Percentiles rank a stretch among this genome's conserved stretches.
These are phyloP conservation scores for Fusarium acutatum DNA, from an alignment of 2,329 filamentous ascomycete species.

Conservation along the genomic window DNA sequence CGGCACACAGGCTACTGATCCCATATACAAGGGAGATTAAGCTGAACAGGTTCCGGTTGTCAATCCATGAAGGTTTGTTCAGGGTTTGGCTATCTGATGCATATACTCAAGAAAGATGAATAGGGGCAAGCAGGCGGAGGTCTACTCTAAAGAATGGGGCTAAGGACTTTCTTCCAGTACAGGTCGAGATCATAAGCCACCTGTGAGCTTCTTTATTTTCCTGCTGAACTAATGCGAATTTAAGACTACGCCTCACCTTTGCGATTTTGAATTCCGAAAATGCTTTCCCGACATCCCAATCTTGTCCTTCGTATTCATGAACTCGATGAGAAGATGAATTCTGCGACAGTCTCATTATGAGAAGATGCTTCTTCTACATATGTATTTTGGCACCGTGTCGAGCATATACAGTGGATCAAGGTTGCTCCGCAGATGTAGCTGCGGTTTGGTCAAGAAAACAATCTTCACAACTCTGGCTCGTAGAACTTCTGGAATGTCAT, in stretches of 20 bases:
- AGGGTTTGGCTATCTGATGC: background rate
- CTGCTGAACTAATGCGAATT: background rate
- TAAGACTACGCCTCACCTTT: too few relatives aligned
- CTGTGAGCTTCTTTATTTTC: background rate
- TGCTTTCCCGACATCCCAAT: too few relatives aligned
- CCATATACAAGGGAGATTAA: too few relatives aligned
- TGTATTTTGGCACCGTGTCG: background rate
- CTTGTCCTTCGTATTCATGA: background rate
- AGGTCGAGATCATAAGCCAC: too few relatives aligned
- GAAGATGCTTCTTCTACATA: background rate
- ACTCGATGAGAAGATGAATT: too few relatives aligned
- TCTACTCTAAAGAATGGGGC: background rate
- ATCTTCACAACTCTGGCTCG: background rate
- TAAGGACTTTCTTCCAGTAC: background rate
- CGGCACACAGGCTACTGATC: too few relatives aligned
- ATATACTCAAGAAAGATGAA: background rate
- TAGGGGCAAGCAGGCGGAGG: too few relatives aligned
- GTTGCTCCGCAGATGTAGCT: background rate
- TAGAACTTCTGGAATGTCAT: background rate
- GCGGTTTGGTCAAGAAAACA: too few relatives aligned
- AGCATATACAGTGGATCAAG: background rate
- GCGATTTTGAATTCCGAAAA: too few relatives aligned
- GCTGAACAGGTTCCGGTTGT: too few relatives aligned
- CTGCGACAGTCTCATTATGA: background rate
- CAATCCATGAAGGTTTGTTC: accelerated